These are phyloP conservation scores for Lactuca saligna DNA, from an alignment of 129 eudicot genomes.

Conservation along the genomic window DNA sequence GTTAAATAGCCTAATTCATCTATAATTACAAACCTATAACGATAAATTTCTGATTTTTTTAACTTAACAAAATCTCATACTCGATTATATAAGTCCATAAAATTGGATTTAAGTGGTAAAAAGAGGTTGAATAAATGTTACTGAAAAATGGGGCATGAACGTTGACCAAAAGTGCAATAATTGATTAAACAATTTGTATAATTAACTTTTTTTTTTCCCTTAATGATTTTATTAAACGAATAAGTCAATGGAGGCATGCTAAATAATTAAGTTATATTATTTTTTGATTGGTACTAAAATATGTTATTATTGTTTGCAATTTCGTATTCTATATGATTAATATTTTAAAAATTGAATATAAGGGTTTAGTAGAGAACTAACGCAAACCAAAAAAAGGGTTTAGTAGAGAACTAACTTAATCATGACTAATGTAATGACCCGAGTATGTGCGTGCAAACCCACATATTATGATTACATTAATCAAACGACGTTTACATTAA, in stretches of 20 bases:
- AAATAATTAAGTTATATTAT: not conserved
- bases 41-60: not conserved
- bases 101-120: conserved; percentile 6
- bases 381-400: no score
- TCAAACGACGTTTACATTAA: no score
- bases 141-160: conserved; percentile 3
- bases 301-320: no score
- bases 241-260: conserved; percentile 20
- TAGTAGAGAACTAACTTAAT: no score
- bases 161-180: conserved; percentile 27
- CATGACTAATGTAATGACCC: no score
- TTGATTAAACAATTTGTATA: not conserved
- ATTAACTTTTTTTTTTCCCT: not conserved
- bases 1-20: not conserved
- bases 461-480: no score
- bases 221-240: not conserved
- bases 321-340: no score
- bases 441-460: no score
- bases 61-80: not conserved
- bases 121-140: not conserved
- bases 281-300: not conserved
- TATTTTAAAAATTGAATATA: no score
- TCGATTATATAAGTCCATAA: not conserved
- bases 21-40: not conserved
- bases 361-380: no score